phyloP scores from a whole-genome alignment of 352 stramenopile genomes.

The Phytophthora nicotianae region DNA sequence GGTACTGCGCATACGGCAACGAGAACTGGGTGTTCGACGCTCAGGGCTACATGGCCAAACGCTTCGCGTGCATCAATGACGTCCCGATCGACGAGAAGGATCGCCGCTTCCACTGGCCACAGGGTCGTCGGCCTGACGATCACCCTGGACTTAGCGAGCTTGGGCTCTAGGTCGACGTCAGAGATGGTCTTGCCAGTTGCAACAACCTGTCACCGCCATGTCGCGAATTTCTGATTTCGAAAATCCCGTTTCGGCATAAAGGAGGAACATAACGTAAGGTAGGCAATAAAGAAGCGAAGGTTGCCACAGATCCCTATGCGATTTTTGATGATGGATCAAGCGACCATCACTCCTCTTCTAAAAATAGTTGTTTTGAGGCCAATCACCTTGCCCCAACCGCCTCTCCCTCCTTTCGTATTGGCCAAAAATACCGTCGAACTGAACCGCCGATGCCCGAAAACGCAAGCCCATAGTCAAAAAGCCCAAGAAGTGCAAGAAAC shows the following conservation, averaged over 20 bases:
- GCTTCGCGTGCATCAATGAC: slow-evolving; percentile 90
- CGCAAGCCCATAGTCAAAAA: slow-evolving; percentile 31
- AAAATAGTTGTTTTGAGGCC: neutral
- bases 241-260: neutral
- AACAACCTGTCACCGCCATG: slow-evolving; percentile 4
- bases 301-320: slow-evolving; percentile 3
- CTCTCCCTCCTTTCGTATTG: slow-evolving; percentile 21
- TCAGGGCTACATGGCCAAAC: slow-evolving; percentile 81
- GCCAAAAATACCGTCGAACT: slow-evolving; percentile 27
- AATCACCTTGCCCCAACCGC: slow-evolving; percentile 10
- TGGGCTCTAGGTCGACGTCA: slow-evolving; percentile 21
- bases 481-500: slow-evolving; percentile 22
- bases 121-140: slow-evolving; percentile 56
- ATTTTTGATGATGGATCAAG: slow-evolving; percentile 6
- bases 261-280: neutral
- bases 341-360: neutral
- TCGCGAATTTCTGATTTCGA: slow-evolving; percentile 20
- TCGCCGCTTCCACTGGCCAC: slow-evolving; percentile 67
- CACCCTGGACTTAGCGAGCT: slow-evolving; percentile 47
- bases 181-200: slow-evolving; percentile 7
- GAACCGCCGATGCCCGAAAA: slow-evolving; percentile 30
- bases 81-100: slow-evolving; percentile 72
- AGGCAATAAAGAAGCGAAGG: neutral
- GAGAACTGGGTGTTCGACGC: slow-evolving; percentile 92
- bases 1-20: slow-evolving; percentile 88